Conservation (phyloP, 2,329 filamentous ascomycete species). For the Daldinia sp. region DNA sequence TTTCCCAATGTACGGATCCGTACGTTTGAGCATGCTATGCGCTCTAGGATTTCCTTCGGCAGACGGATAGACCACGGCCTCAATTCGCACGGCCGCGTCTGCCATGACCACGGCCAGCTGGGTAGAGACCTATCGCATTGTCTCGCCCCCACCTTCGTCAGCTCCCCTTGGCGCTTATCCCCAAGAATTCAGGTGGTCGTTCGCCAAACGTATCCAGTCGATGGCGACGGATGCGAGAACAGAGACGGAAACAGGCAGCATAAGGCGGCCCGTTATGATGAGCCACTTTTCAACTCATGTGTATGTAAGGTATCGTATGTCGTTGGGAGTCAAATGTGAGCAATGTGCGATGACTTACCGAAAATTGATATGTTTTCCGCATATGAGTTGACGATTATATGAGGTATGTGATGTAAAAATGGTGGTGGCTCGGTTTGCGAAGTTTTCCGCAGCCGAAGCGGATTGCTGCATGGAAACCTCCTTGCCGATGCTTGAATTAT, state of each 20-base stretch:
- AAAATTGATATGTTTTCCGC: slow-evolving; percentile 3
- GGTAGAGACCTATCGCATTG: not conserved
- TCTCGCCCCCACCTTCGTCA: not conserved
- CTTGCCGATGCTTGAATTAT: no score
- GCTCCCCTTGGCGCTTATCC: slow-evolving; percentile 25
- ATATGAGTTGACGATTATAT: not conserved
- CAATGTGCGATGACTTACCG: slow-evolving; percentile 24
- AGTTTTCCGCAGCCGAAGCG: slow-evolving; percentile 22
- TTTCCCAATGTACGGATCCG: no score
- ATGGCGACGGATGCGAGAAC: not conserved
- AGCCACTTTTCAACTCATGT: slow-evolving; percentile 2
- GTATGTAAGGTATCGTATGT: not conserved
- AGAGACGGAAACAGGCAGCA: not conserved
- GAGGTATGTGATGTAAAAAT: not conserved
- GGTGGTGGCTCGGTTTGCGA: not conserved
- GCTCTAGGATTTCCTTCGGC: not conserved
- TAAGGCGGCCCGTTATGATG: not conserved
- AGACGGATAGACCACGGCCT: slow-evolving; percentile 4
- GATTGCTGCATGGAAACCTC: slow-evolving; percentile 10
- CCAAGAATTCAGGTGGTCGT: not conserved
- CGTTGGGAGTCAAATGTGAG: slow-evolving; percentile 1
- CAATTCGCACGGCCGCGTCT: slow-evolving; percentile 19
- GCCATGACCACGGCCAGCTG: not conserved
- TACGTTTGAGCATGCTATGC: not conserved
- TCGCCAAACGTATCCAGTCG: not conserved